Base-by-base conservation (phyloP, 495 filamentous ascomycete genomes). In the Extremus antarcticus region DNA sequence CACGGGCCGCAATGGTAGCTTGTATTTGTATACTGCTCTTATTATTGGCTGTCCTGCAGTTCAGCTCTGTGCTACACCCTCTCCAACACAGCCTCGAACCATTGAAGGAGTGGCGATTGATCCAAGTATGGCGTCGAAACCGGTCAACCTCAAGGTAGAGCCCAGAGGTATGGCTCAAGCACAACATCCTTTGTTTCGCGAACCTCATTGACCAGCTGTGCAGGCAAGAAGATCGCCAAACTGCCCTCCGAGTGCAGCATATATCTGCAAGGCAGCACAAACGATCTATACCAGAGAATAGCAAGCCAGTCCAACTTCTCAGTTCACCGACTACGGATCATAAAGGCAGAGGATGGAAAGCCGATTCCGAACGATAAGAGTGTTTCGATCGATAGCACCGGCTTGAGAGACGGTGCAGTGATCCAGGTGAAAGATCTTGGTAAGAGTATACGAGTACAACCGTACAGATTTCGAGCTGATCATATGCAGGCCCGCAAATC, bases 371-470 rank as follows among this genome's bases (percentile, higher is more conserved):
- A 82, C 62, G 80, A 80, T 53, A 81, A 82, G 65, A 78, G 83
- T 40, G 65, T 85, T 17, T 76, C 75, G 9, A 70, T 85, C 29
- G 74, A 84, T 43, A 75, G 80, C 47, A 74, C 75, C 1, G 86
- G 84, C 0, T 74, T 97, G 16, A 70, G 77, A 43, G 77, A 85
- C 38, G 76, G 79, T 22, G 84, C 82, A 56, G 79, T 84, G 53
- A 76, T 98, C 24, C 80, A 90, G 61, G 86, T 96, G 56, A 97
- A 98, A 71, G 92, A 98, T 65, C 78, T 98, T 3, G 90, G 90
- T 94, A 78, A 58, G 81, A 65, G 47, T 39, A 25, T 46, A 32
- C 9, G 35, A 38, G 20, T 19, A 38, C 25, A 51, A 47, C 25
- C 41, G 13, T 32, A 43, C 39, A 0, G 21, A 23, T 20, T 20